Evolutionary conservation across 306 rosid genomes (phyloP), one percentile per base, ranked within the genome.

Genomic region (Fagus sylvatica): DNA sequence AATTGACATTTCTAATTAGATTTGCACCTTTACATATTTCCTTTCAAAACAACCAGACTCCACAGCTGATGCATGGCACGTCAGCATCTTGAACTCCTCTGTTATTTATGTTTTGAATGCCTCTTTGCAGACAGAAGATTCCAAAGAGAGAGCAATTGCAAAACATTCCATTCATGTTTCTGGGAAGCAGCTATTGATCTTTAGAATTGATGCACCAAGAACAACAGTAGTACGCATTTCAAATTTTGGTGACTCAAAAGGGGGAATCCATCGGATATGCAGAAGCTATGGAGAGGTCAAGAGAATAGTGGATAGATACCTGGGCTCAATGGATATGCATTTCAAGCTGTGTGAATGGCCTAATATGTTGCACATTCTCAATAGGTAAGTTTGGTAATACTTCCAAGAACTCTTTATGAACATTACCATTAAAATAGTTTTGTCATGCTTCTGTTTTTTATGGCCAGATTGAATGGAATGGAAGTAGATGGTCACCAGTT

Each of bases 161-260:
- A 34, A 71, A 80, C 66, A 59, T 74, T 42, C 83, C 19, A 46
- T 79, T 54, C 17, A 42, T 55, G 61, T 80, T 57, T 56, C 37
- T 6, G 79, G 74, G 69, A 68, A 57, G 43, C 40, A 33, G 74
- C 61, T 74, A 56, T 22, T 59, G 32, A 55, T 74, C 61, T 68
- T 13, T 48, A 80, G 83, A 73, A 71, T 80, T 80, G 83, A 80
- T 80, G 69, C 36, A 15, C 83, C 83, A 34, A 80, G 79, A 66
- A 73, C 83, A 32, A 80, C 83, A 2, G 71, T 79, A 6, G 28
- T 79, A 41, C 74, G 79, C 69, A 67, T 79, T 42, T 65, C 34
- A 0, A 79, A 74, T 64, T 8, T 73, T 6, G 36, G 19, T 5
- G 22, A 4, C 19, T 9, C 28, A 4, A 5, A 2, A 41, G 3